phyloP scores from a whole-genome alignment of 805 yeast genomes.

The Peterozyma xylosa region DNA sequence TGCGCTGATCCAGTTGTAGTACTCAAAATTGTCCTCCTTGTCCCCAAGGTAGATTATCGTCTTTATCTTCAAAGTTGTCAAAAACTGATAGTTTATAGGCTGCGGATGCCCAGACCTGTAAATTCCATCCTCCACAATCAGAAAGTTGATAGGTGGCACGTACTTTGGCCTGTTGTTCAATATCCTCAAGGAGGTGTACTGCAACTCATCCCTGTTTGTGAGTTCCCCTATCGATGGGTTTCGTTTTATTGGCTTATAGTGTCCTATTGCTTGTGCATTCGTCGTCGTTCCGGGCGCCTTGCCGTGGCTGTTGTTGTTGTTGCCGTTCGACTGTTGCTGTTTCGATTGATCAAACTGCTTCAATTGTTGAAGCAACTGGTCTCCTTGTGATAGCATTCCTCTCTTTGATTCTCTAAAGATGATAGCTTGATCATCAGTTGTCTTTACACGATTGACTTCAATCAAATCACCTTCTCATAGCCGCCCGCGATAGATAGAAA shows the following conservation, averaged over 20 bases:
- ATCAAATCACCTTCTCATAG: no score
- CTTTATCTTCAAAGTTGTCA: constrained; percentile 58
- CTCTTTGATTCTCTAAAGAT: neutral
- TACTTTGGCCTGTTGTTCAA: constrained; percentile 25
- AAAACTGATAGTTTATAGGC: constrained; percentile 74
- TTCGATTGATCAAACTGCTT: constrained; percentile 24
- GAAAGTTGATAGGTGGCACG: constrained; percentile 90
- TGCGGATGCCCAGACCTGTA: constrained; percentile 94
- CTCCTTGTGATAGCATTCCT: constrained; percentile 24
- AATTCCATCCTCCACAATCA: constrained; percentile 79
- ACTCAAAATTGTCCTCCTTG: constrained; percentile 55
- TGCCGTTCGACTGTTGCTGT: constrained; percentile 7
- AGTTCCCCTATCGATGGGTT: neutral
- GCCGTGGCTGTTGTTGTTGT: neutral
- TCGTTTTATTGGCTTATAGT: neutral
- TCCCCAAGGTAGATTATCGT: constrained; percentile 85
- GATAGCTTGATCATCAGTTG: no score
- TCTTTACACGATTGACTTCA: no score
- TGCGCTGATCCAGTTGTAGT: constrained; percentile 64
- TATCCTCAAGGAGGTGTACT: constrained; percentile 24
- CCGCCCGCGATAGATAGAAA: no score
- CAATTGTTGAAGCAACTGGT: constrained; percentile 24
- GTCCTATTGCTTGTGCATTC: neutral
- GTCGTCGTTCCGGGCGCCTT: neutral
- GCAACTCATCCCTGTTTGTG: constrained; percentile 8